phyloP scores from a whole-genome alignment of 23 red algal genomes.

The Agarophyton chilense region DNA sequence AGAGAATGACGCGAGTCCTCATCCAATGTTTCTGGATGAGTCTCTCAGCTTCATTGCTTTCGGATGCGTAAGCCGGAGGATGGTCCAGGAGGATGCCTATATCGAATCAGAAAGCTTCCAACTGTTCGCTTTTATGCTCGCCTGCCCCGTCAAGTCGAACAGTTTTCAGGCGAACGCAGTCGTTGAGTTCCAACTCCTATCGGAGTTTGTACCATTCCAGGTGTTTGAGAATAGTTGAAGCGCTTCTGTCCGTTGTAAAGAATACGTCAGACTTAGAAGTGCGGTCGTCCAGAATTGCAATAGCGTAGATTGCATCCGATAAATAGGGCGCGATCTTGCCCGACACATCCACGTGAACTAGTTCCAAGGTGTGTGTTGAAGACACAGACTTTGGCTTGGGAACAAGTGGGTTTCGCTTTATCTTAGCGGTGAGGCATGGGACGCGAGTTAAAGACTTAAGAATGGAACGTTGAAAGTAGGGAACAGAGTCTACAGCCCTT shows the following conservation, averaged over 20 bases:
- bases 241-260: too few species aligned
- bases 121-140: neutral
- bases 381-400: neutral
- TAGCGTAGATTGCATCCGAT: too few species aligned
- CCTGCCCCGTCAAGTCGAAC: constrained; percentile 27
- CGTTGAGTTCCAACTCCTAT: neutral
- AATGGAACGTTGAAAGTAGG: neutral
- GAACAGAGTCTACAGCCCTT: neutral
- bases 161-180: neutral
- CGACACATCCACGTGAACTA: constrained; percentile 20
- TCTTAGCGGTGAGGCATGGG: constrained; percentile 44
- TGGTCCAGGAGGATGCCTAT: constrained; percentile 18
- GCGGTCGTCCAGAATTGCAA: too few species aligned
- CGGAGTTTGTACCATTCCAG: too few species aligned
- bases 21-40: too few species aligned
- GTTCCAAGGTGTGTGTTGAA: neutral
- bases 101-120: neutral
- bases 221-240: too few species aligned
- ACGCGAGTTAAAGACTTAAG: neutral
- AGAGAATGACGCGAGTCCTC: too few species aligned
- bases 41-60: too few species aligned
- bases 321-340: neutral
- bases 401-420: constrained; percentile 25
- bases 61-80: too few species aligned
- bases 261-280: too few species aligned